Conservation (phyloP, 1,139 yeast genomes). For the Hanseniaspora sp. region DNA sequence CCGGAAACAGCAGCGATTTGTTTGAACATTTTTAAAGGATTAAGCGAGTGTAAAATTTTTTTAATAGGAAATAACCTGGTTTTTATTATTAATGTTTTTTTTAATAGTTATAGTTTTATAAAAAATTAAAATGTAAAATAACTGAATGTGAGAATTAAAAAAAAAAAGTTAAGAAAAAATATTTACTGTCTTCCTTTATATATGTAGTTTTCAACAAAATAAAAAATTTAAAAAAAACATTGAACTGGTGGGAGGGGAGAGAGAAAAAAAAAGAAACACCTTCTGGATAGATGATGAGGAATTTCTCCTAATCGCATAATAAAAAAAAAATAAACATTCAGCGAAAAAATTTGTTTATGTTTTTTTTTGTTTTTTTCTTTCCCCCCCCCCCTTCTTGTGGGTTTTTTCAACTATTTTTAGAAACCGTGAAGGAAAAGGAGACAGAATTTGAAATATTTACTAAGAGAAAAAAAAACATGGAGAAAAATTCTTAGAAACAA, state of each 20-base stretch:
- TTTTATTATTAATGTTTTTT: not conserved
- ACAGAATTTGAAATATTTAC: not conserved
- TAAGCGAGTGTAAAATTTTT: constrained; percentile 17
- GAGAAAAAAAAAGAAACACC: not conserved
- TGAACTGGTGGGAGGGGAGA: not conserved
- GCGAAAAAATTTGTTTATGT: no score
- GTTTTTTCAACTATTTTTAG: not conserved
- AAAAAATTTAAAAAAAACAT: not conserved
- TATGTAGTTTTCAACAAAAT: not conserved
- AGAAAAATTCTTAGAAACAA: not conserved
- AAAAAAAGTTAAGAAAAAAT: not conserved
- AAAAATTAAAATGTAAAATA: no score
- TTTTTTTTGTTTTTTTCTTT: no score
- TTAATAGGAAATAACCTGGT: constrained; percentile 15
- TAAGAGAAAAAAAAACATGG: not conserved
- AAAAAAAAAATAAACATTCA: no score
- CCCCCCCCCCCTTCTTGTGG: no score
- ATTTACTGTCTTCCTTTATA: not conserved
- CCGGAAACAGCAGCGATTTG: constrained; percentile 29
- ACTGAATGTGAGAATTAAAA: not conserved
- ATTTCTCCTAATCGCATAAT: no score
- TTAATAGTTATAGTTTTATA: no score
- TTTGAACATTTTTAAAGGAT: constrained; percentile 18
- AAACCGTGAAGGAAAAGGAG: not conserved
- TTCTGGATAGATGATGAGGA: no score